Percentiles rank a stretch among this genome's conserved stretches.
These are phyloP conservation scores for Lentinula sp. DNA, from an alignment of 768 basidiomycete genomes.

Conservation along the genomic window DNA sequence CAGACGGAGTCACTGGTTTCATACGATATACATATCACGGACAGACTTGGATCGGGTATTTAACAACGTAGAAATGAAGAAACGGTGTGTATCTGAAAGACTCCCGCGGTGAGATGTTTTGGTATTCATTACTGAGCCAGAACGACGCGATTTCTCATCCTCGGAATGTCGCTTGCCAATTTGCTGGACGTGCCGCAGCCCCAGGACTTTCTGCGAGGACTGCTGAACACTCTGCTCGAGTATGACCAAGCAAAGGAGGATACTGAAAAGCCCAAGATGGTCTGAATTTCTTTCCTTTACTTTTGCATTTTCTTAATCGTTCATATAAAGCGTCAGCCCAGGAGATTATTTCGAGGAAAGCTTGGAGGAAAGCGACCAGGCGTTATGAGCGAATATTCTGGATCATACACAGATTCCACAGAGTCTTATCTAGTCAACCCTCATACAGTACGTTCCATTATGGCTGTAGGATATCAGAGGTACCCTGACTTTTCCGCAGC, in stretches of 20 bases:
- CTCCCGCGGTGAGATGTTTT: slow-evolving; percentile 4
- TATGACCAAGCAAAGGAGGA: slow-evolving; percentile 78
- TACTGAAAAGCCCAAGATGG: slow-evolving; percentile 68
- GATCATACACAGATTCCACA: slow-evolving; percentile 49
- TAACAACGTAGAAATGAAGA: slow-evolving; percentile 70
- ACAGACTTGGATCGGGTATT: slow-evolving; percentile 72
- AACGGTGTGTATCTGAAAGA: slow-evolving; percentile 44
- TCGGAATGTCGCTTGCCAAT: slow-evolving; percentile 82
- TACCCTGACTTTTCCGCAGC: slow-evolving; percentile 34
- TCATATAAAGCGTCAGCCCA: slow-evolving; percentile 16
- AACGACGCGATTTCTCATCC: slow-evolving; percentile 75
- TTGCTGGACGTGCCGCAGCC: slow-evolving; percentile 78
- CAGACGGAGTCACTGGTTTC: slow-evolving; percentile 83
- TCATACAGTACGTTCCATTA: slow-evolving; percentile 52
- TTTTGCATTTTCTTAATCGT: slow-evolving; percentile 6
- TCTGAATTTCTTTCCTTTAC: slow-evolving; percentile 20
- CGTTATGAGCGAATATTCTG: slow-evolving; percentile 53
- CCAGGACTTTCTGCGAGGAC: slow-evolving; percentile 70
- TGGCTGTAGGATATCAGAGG: neutral
- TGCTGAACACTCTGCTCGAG: slow-evolving; percentile 67
- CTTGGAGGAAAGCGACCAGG: slow-evolving; percentile 43
- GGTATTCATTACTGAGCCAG: slow-evolving; percentile 28
- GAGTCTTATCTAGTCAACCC: slow-evolving; percentile 66
- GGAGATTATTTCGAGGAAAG: slow-evolving; percentile 9
- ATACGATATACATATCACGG: slow-evolving; percentile 76